Percentiles rank a stretch among this genome's conserved stretches.
These are phyloP conservation scores for Xylaria sp. DNA, from an alignment of 2,329 filamentous ascomycete species.

Conservation along the genomic window DNA sequence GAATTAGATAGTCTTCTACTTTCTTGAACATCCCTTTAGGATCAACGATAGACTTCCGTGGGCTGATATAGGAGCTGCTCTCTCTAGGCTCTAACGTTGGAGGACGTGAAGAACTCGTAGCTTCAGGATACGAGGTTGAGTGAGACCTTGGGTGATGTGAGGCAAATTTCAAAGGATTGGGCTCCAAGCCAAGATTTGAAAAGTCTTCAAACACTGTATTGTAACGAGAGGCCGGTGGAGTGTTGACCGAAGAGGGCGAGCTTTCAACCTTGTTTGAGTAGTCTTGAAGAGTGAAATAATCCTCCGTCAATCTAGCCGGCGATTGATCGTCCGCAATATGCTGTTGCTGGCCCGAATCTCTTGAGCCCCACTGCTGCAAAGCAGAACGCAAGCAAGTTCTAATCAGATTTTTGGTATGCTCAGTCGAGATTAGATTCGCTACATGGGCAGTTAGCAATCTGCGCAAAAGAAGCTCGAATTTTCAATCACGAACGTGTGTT, in stretches of 20 bases:
- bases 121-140: slow-evolving; percentile 59
- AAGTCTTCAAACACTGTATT: slow-evolving; percentile 52
- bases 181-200: slow-evolving; percentile 50
- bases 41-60: slow-evolving; percentile 46
- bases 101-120: slow-evolving; percentile 40
- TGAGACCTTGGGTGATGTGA: slow-evolving; percentile 52
- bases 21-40: slow-evolving; percentile 74
- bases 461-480: neutral
- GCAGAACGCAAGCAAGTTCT: slow-evolving; percentile 54
- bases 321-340: slow-evolving; percentile 27
- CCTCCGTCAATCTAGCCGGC: slow-evolving; percentile 38
- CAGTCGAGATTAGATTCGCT: slow-evolving; percentile 62
- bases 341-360: slow-evolving; percentile 26
- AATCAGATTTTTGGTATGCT: slow-evolving; percentile 66
- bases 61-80: slow-evolving; percentile 20
- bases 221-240: slow-evolving; percentile 40
- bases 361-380: slow-evolving; percentile 47
- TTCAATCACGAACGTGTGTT: slow-evolving; percentile 41
- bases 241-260: slow-evolving; percentile 41
- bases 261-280: slow-evolving; percentile 37
- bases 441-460: slow-evolving; percentile 31
- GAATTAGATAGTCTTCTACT: slow-evolving; percentile 80
- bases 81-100: slow-evolving; percentile 20
- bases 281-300: slow-evolving; percentile 36
- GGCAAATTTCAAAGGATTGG: slow-evolving; percentile 46